Evolutionary conservation across 805 yeast species (phyloP), one percentile per base, ranked within the genome.

Genomic region (Novakomyces olei): DNA sequence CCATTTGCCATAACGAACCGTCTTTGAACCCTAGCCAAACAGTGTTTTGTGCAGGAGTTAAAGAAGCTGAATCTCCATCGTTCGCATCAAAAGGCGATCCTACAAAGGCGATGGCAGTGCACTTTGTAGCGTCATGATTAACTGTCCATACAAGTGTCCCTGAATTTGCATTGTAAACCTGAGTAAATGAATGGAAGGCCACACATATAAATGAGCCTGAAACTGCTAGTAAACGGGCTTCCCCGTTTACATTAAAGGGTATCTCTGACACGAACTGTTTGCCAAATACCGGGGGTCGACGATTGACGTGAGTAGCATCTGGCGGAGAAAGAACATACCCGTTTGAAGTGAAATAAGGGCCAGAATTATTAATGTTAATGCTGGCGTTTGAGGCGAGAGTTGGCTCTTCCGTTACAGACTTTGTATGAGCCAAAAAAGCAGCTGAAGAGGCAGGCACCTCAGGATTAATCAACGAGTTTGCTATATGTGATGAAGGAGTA

Each of bases 11-110:
- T 12, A 51, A 27, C n/a, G 37, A 36, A 12, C 57, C 57, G 10
- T 51, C 55, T 34, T 46, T 50, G 10, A 53, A 44, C 2, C 57
- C 57, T 2, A 51, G 26, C 54, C 55, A 50, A 3, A 51, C 22
- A 5, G 36, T 32, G 4, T 27, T 34, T n/a, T n/a, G n/a, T n/a
- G n/a, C n/a, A n/a, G n/a, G n/a, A n/a, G n/a, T n/a, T n/a, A n/a
- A n/a, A n/a, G n/a, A n/a, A n/a, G n/a, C n/a, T n/a, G n/a, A n/a
- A n/a, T n/a, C n/a, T 7, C 44, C 44, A 23, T 36, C 39, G 5
- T 39, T 41, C 10, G 35, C 40, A 4, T 35, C 39, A 6, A 18
- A 26, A 7, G 35, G 26, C 9, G 39, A 36, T 3, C 41, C 34
- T 20, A 37, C 39, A 33, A 48, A 45, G 10, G 42, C 45, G 23